Percentiles rank a stretch among this genome's conserved stretches.
phyloP scores from a whole-genome alignment of 345 rosid genomes.

The Brassica nigra region DNA sequence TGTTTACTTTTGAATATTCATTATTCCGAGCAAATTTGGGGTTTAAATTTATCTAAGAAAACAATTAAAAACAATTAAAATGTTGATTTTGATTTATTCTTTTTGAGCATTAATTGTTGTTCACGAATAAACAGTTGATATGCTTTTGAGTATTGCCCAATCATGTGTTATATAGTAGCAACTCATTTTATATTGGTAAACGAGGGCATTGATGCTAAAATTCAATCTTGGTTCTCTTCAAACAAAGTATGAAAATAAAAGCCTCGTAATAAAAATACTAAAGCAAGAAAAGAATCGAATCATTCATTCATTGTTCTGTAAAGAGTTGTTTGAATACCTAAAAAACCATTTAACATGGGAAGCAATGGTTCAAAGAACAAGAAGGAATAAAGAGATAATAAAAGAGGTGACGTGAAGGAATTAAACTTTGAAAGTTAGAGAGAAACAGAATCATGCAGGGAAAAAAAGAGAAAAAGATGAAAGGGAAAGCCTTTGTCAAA shows the following conservation, averaged over 20 bases:
- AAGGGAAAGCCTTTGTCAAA: conserved; percentile 14
- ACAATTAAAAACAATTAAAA: no score
- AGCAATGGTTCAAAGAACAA: conserved; percentile 20
- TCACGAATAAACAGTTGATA: not conserved
- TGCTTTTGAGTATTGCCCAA: not conserved
- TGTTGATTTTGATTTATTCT: not conserved
- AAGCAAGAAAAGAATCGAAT: conserved; percentile 42
- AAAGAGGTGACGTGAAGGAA: conserved; percentile 36
- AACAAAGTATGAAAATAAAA: conserved; percentile 7
- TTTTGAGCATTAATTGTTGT: not conserved
- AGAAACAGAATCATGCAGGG: not conserved
- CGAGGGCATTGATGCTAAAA: conserved; percentile 16
- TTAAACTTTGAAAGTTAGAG: conserved; percentile 16
- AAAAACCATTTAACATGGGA: conserved; percentile 20
- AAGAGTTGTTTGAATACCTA: conserved; percentile 11
- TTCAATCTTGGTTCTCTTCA: conserved; percentile 14
- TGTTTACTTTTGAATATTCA: not conserved
- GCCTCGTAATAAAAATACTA: not conserved
- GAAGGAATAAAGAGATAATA: conserved; percentile 28
- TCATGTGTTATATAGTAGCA: not conserved
- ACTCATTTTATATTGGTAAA: not conserved
- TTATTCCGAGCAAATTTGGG: no score
- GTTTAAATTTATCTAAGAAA: no score
- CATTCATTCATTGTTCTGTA: conserved; percentile 22
- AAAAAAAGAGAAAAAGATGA: not conserved